Conservation (phyloP, 1,139 yeast genomes). For the Candida tunisiensis region DNA sequence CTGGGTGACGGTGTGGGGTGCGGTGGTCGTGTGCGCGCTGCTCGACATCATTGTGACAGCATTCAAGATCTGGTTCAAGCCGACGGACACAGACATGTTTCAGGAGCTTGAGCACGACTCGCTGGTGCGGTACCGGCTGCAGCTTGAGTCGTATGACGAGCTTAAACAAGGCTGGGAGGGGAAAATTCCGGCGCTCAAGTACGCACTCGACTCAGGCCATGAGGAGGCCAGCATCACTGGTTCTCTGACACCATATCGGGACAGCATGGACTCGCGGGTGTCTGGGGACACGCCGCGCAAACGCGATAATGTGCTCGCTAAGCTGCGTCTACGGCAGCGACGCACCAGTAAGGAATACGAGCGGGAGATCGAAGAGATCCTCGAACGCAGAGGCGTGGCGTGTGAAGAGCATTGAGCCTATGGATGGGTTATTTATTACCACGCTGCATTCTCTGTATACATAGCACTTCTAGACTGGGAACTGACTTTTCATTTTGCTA, state of each 20-base stretch:
- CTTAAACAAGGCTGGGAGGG: conserved; percentile 66
- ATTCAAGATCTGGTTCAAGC: conserved; percentile 35
- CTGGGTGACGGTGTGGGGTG: conserved; percentile 63
- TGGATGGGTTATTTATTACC: not conserved
- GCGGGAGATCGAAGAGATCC: conserved; percentile 21
- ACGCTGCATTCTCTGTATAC: not conserved
- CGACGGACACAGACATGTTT: conserved; percentile 68
- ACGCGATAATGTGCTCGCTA: not conserved
- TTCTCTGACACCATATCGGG: not conserved
- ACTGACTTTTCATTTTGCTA: too few relatives aligned
- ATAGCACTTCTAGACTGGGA: not conserved
- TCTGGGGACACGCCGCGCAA: not conserved
- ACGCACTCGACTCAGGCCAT: not conserved
- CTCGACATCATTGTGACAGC: conserved; percentile 52
- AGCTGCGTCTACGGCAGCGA: not conserved
- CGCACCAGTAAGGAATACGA: too few relatives aligned
- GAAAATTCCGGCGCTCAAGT: not conserved
- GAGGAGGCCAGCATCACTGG: not conserved
- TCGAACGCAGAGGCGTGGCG: conserved; percentile 18
- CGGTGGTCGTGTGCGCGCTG: conserved; percentile 29
- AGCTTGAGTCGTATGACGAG: conserved; percentile 53
- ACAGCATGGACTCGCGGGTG: not conserved
- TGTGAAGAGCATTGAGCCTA: conserved; percentile 4
- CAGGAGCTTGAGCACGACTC: conserved; percentile 59
- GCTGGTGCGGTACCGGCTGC: conserved; percentile 51